These are phyloP conservation scores for Fusarium protoensiforme DNA, from an alignment of 2,329 filamentous ascomycete genomes.

Conservation along the genomic window DNA sequence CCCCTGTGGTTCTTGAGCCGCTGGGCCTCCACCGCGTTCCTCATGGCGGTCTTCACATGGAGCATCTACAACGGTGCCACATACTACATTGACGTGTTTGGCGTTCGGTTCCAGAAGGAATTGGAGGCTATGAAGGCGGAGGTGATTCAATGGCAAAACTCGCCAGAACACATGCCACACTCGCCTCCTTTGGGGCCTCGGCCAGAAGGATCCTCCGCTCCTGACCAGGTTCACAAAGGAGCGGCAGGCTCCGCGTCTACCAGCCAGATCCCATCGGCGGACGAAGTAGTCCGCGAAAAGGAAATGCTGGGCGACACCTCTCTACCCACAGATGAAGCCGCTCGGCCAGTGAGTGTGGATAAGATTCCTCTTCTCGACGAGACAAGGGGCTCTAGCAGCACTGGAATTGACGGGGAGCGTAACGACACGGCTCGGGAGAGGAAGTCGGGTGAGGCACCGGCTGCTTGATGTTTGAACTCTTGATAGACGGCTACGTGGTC, in stretches of 20 bases:
- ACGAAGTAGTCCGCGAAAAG: constrained; percentile 33
- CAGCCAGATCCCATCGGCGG: constrained; percentile 23
- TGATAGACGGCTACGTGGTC: background rate
- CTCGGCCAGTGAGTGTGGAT: constrained; percentile 55
- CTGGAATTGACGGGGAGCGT: constrained; percentile 57
- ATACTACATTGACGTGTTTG: constrained; percentile 98
- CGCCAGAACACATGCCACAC: constrained; percentile 58
- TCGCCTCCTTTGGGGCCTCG: constrained; percentile 49
- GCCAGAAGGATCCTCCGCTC: constrained; percentile 31
- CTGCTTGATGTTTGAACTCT: background rate
- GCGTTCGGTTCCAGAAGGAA: constrained; percentile 96
- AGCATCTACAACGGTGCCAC: constrained; percentile 97
- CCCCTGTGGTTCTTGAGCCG: constrained; percentile 94
- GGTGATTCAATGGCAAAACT: constrained; percentile 86
- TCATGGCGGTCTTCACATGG: constrained; percentile 88
- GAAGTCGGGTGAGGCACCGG: constrained; percentile 46
- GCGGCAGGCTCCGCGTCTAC: constrained; percentile 28
- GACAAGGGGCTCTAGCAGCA: constrained; percentile 46
- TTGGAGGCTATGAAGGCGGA: constrained; percentile 89
- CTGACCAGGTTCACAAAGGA: constrained; percentile 19
- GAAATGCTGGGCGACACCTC: constrained; percentile 21
- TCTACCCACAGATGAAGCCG: constrained; percentile 31
- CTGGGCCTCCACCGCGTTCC: constrained; percentile 80
- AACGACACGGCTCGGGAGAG: constrained; percentile 61
- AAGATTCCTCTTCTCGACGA: constrained; percentile 69